These are phyloP conservation scores for Castanea sativa DNA, from an alignment of 306 rosid genomes.

Conservation along the genomic window DNA sequence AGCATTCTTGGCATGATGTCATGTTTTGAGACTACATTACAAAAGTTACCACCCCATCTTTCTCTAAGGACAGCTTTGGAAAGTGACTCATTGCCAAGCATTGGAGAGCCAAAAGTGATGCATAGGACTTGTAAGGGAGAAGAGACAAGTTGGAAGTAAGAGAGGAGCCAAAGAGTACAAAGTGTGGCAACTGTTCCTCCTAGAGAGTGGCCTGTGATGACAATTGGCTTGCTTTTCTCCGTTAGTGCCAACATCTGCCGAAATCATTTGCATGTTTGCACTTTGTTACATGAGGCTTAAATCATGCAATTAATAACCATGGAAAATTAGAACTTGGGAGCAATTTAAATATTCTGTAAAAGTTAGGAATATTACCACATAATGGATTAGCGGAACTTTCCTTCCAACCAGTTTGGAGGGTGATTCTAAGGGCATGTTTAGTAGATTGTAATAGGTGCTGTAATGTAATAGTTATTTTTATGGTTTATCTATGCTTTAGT, in stretches of 20 bases:
- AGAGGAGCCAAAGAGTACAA: constrained; percentile 72
- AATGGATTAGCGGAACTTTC: too few relatives aligned
- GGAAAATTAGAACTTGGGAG: too few relatives aligned
- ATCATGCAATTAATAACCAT: background rate
- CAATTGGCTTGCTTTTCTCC: constrained; percentile 51
- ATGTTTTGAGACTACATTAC: constrained; percentile 68
- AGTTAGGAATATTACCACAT: too few relatives aligned
- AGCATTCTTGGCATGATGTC: constrained; percentile 88
- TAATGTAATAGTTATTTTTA: too few relatives aligned
- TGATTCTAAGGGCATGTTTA: too few relatives aligned
- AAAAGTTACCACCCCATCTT: constrained; percentile 78
- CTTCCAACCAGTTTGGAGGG: too few relatives aligned
- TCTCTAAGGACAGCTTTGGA: constrained; percentile 58
- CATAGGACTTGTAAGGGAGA: constrained; percentile 48
- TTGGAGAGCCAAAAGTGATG: constrained; percentile 79
- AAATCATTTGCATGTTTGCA: constrained; percentile 5
- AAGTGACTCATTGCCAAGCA: constrained; percentile 68
- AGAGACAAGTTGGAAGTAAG: constrained; percentile 41
- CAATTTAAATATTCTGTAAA: too few relatives aligned
- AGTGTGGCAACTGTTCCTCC: constrained; percentile 87
- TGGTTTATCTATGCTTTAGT: too few relatives aligned
- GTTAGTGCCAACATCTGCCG: constrained; percentile 49
- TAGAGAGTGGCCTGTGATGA: constrained; percentile 84
- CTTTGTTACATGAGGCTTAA: background rate
- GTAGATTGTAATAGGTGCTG: too few relatives aligned